Base-by-base conservation (phyloP, 805 yeast genomes). In the Kodamaea kaohsiungensis region DNA sequence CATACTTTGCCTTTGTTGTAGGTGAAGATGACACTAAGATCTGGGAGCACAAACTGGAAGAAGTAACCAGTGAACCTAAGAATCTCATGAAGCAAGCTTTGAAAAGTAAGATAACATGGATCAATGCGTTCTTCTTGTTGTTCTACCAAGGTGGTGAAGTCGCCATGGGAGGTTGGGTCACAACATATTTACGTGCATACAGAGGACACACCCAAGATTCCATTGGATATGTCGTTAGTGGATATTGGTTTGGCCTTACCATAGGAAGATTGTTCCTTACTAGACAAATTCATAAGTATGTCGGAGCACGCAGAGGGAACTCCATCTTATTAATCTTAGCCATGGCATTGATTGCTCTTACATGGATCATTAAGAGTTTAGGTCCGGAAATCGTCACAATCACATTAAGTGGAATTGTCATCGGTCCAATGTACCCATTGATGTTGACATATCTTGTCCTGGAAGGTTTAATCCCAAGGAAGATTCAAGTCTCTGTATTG, bases 391-490 rank as follows among this genome's bases (percentile, higher is more conserved):
- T 61, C 46, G 57, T 58, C 16, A 59, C 62, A 25, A 63, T 62
- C 13, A 52, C 60, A 4, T 27, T 63, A 13, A 57, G 62, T 13
- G 67, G 67, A 0, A 49, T 59, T 8, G n/a, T 43, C 15, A 63
- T 62, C 3, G 93, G 92, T 0, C 92, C 92, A 1, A 71, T 83
- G 37, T 88, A 85, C 66, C 80, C 78, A n/a, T 66, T 82, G 59
- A 71, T 80, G 79, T 66, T 82, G 43, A 69, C 81, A 0, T 62
- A 77, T 9, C 69, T 77, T 7, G 73, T 80, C 1, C 68, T 70
- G 53, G 56, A 48, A 8, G 54, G 55, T 3, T 69, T 81, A 35
- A 59, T 82, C 15, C 86, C 85, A 3, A 65, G 84, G 53, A 80
- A 76, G 64, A 79, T 81, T 53, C 82, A 79, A 62, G 75, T 78